Conservation (phyloP, 2,329 filamentous ascomycete genomes). For the Colletotrichum sp. region DNA sequence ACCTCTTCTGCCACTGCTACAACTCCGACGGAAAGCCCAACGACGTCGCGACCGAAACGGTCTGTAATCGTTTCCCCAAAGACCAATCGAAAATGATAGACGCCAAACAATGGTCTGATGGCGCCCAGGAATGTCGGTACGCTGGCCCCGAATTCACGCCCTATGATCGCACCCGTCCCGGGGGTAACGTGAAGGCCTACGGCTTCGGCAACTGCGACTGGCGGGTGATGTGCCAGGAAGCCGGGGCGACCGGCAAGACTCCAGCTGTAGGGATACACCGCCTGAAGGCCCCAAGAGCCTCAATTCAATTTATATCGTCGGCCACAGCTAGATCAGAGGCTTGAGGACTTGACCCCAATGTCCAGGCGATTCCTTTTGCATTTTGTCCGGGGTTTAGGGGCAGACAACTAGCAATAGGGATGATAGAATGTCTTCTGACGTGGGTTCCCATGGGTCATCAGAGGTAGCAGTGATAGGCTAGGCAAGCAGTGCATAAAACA, state of each 20-base stretch:
- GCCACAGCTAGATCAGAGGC: background rate
- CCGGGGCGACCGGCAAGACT: background rate
- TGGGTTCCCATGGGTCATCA: no score
- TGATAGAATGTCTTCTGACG: no score
- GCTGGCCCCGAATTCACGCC: background rate
- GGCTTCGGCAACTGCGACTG: background rate
- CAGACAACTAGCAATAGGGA: no score
- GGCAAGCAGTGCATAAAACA: no score
- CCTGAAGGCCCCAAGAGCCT: background rate
- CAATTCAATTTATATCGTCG: background rate
- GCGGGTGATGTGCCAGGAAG: background rate
- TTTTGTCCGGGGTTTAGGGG: fast-evolving
- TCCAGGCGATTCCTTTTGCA: no score
- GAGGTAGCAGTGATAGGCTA: no score
- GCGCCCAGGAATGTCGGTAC: background rate
- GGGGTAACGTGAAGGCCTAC: background rate
- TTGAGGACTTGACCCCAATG: no score
- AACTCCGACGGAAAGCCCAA: background rate
- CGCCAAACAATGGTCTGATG: background rate
- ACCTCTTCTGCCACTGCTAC: background rate
- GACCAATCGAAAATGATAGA: background rate
- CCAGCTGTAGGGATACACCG: background rate
- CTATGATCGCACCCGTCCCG: background rate
- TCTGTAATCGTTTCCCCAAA: background rate
- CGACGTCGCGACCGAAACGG: background rate